phyloP scores from a whole-genome alignment of 1,284 basidiomycete genomes.

The Tilletia walkeri region DNA sequence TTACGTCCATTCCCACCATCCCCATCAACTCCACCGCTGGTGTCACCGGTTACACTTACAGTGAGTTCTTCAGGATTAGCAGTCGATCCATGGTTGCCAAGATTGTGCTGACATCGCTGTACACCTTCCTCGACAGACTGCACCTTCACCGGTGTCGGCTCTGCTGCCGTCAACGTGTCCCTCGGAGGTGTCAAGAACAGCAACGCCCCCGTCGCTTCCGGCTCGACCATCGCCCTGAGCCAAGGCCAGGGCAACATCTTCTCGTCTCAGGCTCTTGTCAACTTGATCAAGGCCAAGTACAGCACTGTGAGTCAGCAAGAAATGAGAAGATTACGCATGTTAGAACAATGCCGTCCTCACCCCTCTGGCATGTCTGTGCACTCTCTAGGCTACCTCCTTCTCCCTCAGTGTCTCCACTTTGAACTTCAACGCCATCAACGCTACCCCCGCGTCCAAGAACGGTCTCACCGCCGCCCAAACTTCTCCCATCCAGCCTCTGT shows the following conservation, averaged over 20 bases:
- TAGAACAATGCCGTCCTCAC: not conserved
- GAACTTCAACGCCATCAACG: slow-evolving; percentile 16
- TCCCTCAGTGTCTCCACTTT: not conserved
- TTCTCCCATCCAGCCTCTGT: slow-evolving; percentile 4
- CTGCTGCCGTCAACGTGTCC: not conserved
- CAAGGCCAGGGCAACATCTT: slow-evolving; percentile 17
- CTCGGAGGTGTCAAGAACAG: slow-evolving; percentile 10
- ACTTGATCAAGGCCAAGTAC: slow-evolving; percentile 16
- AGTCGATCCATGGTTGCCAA: too few species aligned
- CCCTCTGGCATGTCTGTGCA: not conserved
- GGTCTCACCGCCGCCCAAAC: not conserved
- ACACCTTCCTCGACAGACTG: not conserved
- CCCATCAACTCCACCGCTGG: slow-evolving; percentile 15
- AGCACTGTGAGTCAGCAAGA: not conserved
- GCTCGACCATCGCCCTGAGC: not conserved
- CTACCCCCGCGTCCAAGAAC: slow-evolving; percentile 7
- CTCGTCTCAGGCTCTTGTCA: slow-evolving; percentile 2
- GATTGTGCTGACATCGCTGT: too few species aligned
- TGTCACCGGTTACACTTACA: slow-evolving; percentile 13
- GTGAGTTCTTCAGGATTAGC: too few species aligned
- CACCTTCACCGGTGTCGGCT: slow-evolving; percentile 14
- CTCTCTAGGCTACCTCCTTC: slow-evolving; percentile 9
- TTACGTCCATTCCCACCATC: slow-evolving; percentile 14
- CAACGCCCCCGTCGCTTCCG: slow-evolving; percentile 14
- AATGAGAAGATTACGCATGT: not conserved